These are phyloP conservation scores for Cladophialophora yegresii DNA, from an alignment of 2,329 filamentous ascomycete genomes.

Conservation along the genomic window DNA sequence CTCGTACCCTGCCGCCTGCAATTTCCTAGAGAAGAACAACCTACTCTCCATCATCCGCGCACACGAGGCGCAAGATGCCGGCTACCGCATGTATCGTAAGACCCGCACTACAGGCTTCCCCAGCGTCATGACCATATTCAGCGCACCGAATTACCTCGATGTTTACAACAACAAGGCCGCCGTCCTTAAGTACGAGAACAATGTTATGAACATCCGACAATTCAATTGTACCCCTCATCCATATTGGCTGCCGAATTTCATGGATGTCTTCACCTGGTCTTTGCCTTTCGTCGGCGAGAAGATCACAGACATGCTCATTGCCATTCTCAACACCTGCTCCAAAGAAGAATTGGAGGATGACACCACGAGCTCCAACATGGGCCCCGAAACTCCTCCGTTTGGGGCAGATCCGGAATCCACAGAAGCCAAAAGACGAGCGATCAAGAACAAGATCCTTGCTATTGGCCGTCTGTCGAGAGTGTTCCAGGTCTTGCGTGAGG, in stretches of 20 bases:
- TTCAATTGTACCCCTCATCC: constrained; percentile 99
- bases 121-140: constrained; percentile 99
- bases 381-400: constrained; percentile 72
- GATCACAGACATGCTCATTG: constrained; percentile 99
- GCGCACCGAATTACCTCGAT: constrained; percentile 96
- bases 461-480: constrained; percentile 95
- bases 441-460: constrained; percentile 99
- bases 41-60: constrained; percentile 94
- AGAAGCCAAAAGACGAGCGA: constrained; percentile 91
- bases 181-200: constrained; percentile 98
- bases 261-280: constrained; percentile 99
- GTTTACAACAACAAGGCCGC: constrained; percentile 99
- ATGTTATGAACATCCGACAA: constrained; percentile 99
- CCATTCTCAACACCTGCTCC: constrained; percentile 97
- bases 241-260: constrained; percentile 99
- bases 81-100: constrained; percentile 99
- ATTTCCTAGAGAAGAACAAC: constrained; percentile 98
- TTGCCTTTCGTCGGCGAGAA: constrained; percentile 98
- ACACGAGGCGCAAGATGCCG: constrained; percentile 97
- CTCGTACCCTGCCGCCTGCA: constrained; percentile 94
- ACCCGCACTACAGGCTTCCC: constrained; percentile 97
- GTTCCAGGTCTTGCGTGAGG: constrained; percentile 96
- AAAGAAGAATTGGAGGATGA: constrained; percentile 96
- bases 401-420: constrained; percentile 75
- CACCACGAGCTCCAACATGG: constrained; percentile 69